phyloP scores from a whole-genome alignment of 768 basidiomycete genomes.

The Boletus sp. region DNA sequence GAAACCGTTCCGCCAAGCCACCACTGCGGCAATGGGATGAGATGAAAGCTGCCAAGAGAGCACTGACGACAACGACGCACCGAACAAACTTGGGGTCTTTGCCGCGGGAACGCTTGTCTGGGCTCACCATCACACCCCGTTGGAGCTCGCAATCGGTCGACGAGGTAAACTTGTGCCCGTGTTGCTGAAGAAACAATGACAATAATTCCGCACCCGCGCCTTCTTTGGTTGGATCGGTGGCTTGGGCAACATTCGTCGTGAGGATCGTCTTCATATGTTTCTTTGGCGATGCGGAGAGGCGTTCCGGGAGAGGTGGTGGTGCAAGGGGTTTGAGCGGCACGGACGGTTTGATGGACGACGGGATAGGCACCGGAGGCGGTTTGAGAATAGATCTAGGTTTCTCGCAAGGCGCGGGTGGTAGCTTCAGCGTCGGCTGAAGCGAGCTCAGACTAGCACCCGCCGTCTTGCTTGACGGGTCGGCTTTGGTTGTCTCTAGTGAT shows the following conservation, averaged over 20 bases:
- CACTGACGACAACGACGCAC: conserved; percentile 31
- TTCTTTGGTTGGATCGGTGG: conserved; percentile 52
- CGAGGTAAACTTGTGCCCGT: conserved; percentile 36
- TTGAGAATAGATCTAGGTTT: conserved; percentile 27
- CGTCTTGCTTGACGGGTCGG: not conserved
- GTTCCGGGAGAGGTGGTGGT: conserved; percentile 27
- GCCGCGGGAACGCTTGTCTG: conserved; percentile 47
- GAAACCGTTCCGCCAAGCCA: conserved; percentile 52
- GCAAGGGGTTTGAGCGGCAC: conserved; percentile 23
- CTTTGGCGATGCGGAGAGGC: conserved; percentile 19
- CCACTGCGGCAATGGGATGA: conserved; percentile 35
- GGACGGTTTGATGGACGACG: conserved; percentile 8
- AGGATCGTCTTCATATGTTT: conserved; percentile 48
- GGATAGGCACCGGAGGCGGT: conserved; percentile 25
- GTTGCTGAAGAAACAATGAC: conserved; percentile 50
- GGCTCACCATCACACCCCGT: conserved; percentile 57
- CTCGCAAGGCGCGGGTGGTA: conserved; percentile 6
- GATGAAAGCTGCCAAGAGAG: not conserved
- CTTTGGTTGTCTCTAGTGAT: not conserved
- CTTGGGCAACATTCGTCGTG: conserved; percentile 49
- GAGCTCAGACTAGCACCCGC: not conserved
- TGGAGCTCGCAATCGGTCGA: conserved; percentile 36
- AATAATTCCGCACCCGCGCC: conserved; percentile 48
- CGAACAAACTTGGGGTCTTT: conserved; percentile 45
- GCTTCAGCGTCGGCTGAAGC: conserved; percentile 7